These are phyloP conservation scores for Codiaeum variegatum DNA, from an alignment of 441 rosid genomes.

Conservation along the genomic window DNA sequence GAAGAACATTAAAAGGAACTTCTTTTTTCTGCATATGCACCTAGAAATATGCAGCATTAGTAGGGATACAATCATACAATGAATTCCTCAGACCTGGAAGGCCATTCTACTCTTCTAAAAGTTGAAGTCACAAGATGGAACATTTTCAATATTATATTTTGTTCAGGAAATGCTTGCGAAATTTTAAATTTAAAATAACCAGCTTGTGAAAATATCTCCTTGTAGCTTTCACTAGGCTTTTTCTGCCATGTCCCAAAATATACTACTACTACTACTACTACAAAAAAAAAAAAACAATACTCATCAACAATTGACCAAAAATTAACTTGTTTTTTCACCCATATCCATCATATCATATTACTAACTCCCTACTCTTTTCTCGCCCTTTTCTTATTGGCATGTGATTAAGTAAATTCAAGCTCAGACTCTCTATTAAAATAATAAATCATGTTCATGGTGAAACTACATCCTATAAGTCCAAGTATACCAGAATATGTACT, in stretches of 20 bases:
- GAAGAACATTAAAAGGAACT: not conserved
- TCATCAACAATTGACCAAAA: not conserved
- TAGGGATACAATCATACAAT: not conserved
- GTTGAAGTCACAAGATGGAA: not conserved
- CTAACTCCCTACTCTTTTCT: not conserved
- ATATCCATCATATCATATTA: not conserved
- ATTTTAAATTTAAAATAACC: not conserved
- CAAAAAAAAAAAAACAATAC: not conserved
- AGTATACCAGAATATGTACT: slow-evolving; percentile 2
- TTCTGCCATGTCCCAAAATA: not conserved
- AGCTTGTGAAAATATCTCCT: not conserved
- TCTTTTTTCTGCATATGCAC: not conserved
- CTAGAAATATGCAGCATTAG: not conserved
- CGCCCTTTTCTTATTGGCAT: not conserved
- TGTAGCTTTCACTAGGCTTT: not conserved
- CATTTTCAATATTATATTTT: not conserved
- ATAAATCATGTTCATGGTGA: not conserved
- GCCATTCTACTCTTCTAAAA: not conserved
- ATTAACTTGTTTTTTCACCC: not conserved
- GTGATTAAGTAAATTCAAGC: not conserved
- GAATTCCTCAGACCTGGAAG: not conserved
- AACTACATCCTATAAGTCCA: slow-evolving; percentile 3
- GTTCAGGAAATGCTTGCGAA: not conserved
- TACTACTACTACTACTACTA: no score
- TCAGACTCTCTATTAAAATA: not conserved